A percentile compares a stretch with the other conserved stretches of the same genome.
Conservation (phyloP, 441 rosid species). For the Flueggea neowawraea region DNA sequence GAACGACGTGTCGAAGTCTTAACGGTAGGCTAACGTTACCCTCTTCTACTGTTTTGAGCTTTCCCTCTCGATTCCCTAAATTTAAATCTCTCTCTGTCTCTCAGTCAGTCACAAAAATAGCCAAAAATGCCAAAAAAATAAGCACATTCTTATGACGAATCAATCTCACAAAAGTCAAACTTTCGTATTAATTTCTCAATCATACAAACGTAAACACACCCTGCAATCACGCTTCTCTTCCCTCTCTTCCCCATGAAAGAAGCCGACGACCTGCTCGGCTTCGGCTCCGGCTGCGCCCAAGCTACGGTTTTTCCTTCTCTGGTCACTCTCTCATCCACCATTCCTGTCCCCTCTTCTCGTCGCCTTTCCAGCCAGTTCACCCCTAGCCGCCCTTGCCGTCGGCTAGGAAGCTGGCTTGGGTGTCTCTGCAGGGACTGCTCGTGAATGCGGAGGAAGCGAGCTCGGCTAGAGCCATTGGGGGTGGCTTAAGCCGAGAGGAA, state of each 20-base stretch:
- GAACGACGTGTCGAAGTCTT: too few relatives aligned
- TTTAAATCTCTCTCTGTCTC: conserved; percentile 2
- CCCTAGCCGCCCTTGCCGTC: conserved; percentile 38
- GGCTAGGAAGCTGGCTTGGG: conserved; percentile 43
- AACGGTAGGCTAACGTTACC: too few relatives aligned
- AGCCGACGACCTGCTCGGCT: conserved; percentile 26
- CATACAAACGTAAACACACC: too few relatives aligned
- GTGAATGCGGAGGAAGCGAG: conserved; percentile 65
- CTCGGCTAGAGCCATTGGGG: conserved; percentile 48
- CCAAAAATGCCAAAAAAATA: too few relatives aligned
- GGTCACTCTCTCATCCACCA: conserved; percentile 49
- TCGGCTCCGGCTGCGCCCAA: conserved; percentile 13
- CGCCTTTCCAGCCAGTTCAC: conserved; percentile 60
- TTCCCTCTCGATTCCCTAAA: conserved; percentile 22
- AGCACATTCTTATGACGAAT: too few relatives aligned
- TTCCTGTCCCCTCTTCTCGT: conserved; percentile 39
- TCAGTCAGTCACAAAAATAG: too few relatives aligned
- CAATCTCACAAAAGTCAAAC: too few relatives aligned
- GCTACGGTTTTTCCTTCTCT: conserved; percentile 13
- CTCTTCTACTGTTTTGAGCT: neutral
- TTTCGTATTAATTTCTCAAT: too few relatives aligned
- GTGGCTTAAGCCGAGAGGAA: conserved; percentile 44
- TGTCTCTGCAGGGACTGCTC: conserved; percentile 70
- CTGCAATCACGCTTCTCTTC: conserved; percentile 21
- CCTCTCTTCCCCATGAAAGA: conserved; percentile 40